A percentile compares a stretch with the other conserved stretches of the same genome.
These are phyloP conservation scores for Neonectria neomacrospora DNA, from an alignment of 2,329 filamentous ascomycete species.

Conservation along the genomic window DNA sequence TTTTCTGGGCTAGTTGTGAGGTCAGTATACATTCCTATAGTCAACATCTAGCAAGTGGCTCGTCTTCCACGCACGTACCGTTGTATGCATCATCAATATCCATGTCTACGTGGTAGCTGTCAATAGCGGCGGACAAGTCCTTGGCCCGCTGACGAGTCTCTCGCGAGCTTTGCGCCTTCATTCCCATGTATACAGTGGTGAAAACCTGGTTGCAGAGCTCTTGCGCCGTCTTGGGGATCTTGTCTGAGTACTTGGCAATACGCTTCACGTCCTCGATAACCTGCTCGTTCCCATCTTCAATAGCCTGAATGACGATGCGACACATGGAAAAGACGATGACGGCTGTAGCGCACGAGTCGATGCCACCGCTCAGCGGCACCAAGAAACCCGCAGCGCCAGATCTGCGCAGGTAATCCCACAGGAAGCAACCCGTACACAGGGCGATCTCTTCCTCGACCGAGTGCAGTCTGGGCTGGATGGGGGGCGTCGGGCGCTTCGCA, in stretches of 20 bases:
- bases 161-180: conserved; percentile 70
- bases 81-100: conserved; percentile 77
- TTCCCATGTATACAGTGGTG: conserved; percentile 67
- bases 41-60: neutral
- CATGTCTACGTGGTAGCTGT: conserved; percentile 76
- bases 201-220: conserved; percentile 61
- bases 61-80: neutral
- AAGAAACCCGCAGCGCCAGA: conserved; percentile 58
- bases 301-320: conserved; percentile 55
- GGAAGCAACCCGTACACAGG: conserved; percentile 26
- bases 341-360: conserved; percentile 39
- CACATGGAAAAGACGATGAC: conserved; percentile 61
- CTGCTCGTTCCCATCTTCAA: conserved; percentile 33
- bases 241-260: conserved; percentile 35
- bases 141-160: conserved; percentile 76
- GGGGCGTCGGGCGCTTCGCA: conserved; percentile 44
- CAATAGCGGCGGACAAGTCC: conserved; percentile 70
- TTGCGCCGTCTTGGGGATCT: conserved; percentile 64
- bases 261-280: conserved; percentile 52
- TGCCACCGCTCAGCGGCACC: conserved; percentile 36
- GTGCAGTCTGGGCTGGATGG: conserved; percentile 34
- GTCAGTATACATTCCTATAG: neutral
- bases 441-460: conserved; percentile 40
- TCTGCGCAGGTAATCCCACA: conserved; percentile 68
- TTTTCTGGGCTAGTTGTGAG: conserved; percentile 59